Base-by-base conservation (phyloP, 495 filamentous ascomycete genomes). In the Annulohypoxylon nitens region DNA sequence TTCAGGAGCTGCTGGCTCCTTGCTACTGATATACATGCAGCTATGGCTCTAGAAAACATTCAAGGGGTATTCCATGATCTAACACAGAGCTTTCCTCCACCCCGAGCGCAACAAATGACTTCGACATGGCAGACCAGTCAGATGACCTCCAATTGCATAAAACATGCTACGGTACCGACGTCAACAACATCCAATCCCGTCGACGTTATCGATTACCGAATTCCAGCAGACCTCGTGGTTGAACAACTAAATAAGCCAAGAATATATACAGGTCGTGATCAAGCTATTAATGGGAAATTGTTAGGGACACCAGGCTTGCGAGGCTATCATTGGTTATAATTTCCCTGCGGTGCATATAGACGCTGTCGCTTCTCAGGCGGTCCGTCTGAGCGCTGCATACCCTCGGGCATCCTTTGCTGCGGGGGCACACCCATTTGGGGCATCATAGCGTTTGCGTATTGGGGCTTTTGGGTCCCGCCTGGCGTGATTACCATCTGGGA, bases 401-500 rank as follows among this genome's bases (percentile, higher is more conserved):
- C 70, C 5, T 79, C 79, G 2, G 76, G 67, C 61, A 82, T 76
- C 23, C 79, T 65, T 36, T 79, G 75, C 16, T 54, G 61, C 34
- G 73, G 74, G 14, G 78, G 64, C 34, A 70, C 71, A 10, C 77
- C 76, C 74, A 76, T 78, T 61, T 80, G 79, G 6, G 77, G 70
- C 30, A 81, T 74, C 73, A 78, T 78, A 12, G 72, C 67, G 25
- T 74, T 75, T 18, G 70, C 48, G 70, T 78, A 83, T 47, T 82
- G 79, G 43, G 76, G 79, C 54, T 79, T 78, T 48, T 81, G 79
- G 11, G 79, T 80, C 20, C 81, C 83, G 11, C 82, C 83, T 3
- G 83, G 81, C 8, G 83, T 84, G 45, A 86, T 60, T 36, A 83
- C 82, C 78, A 85, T 83, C 25, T 81, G 80, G 10, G 77, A 78